phyloP scores from a whole-genome alignment of 306 rosid genomes.

The Prosopis cineraria region DNA sequence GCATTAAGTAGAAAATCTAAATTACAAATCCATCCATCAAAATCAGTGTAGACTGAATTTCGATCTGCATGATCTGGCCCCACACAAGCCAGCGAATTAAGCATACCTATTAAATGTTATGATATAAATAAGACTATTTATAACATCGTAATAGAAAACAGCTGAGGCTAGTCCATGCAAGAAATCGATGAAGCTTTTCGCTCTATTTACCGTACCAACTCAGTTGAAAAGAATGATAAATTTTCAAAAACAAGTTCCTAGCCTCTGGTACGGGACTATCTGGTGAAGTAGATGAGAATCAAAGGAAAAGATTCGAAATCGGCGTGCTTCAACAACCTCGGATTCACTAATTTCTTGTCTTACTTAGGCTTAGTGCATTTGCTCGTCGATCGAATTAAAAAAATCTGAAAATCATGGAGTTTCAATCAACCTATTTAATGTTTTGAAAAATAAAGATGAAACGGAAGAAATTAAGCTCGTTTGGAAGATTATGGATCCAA shows the following conservation, averaged over 20 bases:
- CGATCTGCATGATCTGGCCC: not conserved
- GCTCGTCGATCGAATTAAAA: not conserved
- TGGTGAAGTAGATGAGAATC: not conserved
- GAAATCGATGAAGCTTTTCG: not conserved
- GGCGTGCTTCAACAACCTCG: not conserved
- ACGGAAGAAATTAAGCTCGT: not conserved
- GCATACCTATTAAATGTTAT: not conserved
- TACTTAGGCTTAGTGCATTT: not conserved
- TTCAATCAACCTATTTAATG: not conserved
- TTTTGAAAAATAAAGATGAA: not conserved
- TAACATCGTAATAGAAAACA: not conserved
- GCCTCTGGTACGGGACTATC: not conserved
- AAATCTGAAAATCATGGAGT: not conserved
- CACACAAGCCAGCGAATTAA: not conserved
- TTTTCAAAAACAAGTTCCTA: not conserved
- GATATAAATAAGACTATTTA: not conserved
- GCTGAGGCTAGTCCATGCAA: not conserved
- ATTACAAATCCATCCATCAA: not conserved
- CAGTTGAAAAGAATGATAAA: not conserved
- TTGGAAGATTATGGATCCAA: not conserved
- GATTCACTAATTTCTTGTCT: not conserved
- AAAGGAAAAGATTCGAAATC: not conserved
- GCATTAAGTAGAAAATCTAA: constrained; percentile 33
- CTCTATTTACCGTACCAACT: not conserved
- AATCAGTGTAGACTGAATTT: not conserved